phyloP scores from a whole-genome alignment of 139 green algal genomes.

The Pleodorina starrii region DNA sequence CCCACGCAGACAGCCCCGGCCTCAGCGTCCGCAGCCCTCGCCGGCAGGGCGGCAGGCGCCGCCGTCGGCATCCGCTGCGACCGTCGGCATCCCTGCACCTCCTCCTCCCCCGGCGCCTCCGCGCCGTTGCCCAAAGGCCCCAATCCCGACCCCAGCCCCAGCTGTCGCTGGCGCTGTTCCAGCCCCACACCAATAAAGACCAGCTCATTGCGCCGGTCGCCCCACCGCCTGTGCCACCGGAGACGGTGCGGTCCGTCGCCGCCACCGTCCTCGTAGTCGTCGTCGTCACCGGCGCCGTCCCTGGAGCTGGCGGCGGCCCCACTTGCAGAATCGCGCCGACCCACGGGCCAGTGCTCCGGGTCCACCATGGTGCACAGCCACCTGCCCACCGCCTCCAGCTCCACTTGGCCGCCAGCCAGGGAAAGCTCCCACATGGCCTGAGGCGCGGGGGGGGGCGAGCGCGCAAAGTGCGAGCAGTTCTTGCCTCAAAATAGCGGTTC shows the following conservation, averaged over 20 bases:
- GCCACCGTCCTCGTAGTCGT: too few relatives aligned
- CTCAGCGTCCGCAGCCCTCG: too few relatives aligned
- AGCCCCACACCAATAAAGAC: constrained; percentile 26
- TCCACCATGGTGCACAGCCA: constrained; percentile 50
- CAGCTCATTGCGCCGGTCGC: constrained; percentile 1
- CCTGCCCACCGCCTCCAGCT: constrained; percentile 22
- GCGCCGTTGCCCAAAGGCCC: neutral
- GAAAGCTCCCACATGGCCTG: constrained; percentile 51
- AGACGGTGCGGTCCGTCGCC: too few relatives aligned
- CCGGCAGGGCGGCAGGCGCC: too few relatives aligned
- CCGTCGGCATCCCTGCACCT: too few relatives aligned
- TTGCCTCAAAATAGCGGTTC: too few relatives aligned
- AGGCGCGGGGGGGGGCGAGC: neutral
- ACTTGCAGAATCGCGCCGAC: neutral
- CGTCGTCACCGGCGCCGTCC: neutral
- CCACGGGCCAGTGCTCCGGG: constrained; percentile 21
- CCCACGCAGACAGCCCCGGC: too few relatives aligned
- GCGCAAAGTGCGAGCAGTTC: too few relatives aligned
- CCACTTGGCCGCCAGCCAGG: constrained; percentile 13
- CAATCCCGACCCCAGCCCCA: neutral
- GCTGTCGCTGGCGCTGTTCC: too few relatives aligned
- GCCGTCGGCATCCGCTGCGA: too few relatives aligned
- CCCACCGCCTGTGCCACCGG: constrained; percentile 23
- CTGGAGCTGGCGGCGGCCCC: neutral
- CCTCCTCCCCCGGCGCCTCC: neutral